A percentile compares a stretch with the other conserved stretches of the same genome.
Conservation (phyloP, 176 grass and related monocot species). For the Aegilops speltoides region DNA sequence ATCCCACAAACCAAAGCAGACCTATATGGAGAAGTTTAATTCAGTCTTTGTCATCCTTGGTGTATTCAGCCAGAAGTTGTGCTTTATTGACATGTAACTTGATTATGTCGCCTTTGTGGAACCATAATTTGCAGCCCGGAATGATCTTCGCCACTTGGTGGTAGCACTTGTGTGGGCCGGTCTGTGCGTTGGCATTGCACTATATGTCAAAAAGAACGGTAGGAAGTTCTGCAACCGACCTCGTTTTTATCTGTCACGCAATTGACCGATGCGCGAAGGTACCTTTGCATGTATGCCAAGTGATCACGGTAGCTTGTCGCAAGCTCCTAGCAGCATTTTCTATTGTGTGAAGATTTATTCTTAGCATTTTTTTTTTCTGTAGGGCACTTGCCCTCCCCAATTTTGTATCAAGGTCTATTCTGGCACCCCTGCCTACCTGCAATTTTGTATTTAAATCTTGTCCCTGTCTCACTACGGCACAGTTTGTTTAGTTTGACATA, state of each 20-base stretch:
- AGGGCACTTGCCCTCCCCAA: neutral
- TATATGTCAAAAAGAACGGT: constrained; percentile 67
- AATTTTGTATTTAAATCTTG: neutral
- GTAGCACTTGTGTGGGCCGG: constrained; percentile 63
- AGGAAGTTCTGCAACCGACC: constrained; percentile 79
- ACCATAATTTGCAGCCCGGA: constrained; percentile 49
- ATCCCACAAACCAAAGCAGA: neutral
- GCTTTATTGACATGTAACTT: neutral
- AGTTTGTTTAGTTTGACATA: neutral
- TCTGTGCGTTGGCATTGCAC: constrained; percentile 50
- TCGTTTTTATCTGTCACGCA: constrained; percentile 49
- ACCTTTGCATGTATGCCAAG: neutral
- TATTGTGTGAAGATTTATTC: neutral
- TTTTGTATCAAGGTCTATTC: neutral
- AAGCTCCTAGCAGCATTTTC: neutral
- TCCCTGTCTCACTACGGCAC: neutral
- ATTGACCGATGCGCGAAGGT: constrained; percentile 20
- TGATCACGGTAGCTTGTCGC: neutral
- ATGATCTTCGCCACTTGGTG: constrained; percentile 55
- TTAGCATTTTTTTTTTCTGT: neutral
- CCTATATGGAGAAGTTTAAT: neutral
- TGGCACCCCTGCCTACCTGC: neutral
- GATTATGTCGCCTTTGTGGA: neutral
- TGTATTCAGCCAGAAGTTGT: neutral
- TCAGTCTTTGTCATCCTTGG: too few species aligned